phyloP scores from a whole-genome alignment of 345 rosid species.

The Cardamine chenopodiifolia region DNA sequence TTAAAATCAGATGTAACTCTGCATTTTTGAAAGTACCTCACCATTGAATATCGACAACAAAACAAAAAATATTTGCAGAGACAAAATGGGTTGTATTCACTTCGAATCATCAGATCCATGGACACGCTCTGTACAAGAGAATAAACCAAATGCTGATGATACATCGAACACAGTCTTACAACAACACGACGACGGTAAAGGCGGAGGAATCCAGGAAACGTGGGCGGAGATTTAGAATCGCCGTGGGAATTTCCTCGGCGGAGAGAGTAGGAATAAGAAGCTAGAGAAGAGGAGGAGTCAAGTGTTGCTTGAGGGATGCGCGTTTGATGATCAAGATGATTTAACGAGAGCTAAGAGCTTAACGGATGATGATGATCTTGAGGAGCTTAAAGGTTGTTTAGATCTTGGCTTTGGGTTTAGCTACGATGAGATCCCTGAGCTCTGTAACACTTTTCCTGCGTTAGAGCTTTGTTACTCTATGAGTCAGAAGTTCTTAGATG shows the following conservation, averaged over 20 bases:
- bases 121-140: slow-evolving; percentile 31
- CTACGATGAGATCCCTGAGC: slow-evolving; percentile 96
- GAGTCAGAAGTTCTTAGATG: slow-evolving; percentile 86
- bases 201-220: slow-evolving; percentile 31
- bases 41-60: slow-evolving; percentile 6
- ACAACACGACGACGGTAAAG: not conserved
- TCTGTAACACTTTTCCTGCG: slow-evolving; percentile 88
- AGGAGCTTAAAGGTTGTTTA: slow-evolving; percentile 87
- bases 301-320: slow-evolving; percentile 83
- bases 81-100: slow-evolving; percentile 32
- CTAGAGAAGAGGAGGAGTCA: slow-evolving; percentile 70
- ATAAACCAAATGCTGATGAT: not conserved
- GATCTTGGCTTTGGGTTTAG: slow-evolving; percentile 95
- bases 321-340: slow-evolving; percentile 51
- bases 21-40: not conserved
- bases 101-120: slow-evolving; percentile 38
- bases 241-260: not conserved
- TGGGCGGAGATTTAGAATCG: slow-evolving; percentile 24
- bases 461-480: slow-evolving; percentile 92
- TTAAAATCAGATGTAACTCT: not conserved
- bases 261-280: slow-evolving; percentile 17
- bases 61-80: not conserved
- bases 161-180: not conserved
- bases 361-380: slow-evolving; percentile 89
- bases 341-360: slow-evolving; percentile 77